These are phyloP conservation scores for Thuidium tamariscinum DNA, from an alignment of 225 moss, liverwort and hornwort species.

Conservation along the genomic window DNA sequence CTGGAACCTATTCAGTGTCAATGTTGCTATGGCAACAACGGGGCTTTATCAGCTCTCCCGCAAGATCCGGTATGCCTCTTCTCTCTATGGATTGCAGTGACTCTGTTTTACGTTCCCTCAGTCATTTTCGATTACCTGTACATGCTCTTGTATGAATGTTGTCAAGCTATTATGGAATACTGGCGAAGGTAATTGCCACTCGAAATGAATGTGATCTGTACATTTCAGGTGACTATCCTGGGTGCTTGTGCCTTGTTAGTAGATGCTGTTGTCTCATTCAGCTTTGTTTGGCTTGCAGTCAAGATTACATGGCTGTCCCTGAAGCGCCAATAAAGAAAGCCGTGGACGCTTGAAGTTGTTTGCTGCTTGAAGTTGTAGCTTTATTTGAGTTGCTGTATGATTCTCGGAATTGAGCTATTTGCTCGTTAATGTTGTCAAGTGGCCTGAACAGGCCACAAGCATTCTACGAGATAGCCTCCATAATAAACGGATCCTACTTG, in stretches of 20 bases:
- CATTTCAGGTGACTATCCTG: background rate
- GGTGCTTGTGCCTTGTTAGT: background rate
- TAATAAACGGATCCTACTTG: slow-evolving; percentile 15
- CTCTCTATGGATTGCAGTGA: background rate
- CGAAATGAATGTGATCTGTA: background rate
- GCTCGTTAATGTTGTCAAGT: background rate
- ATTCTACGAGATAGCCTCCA: background rate
- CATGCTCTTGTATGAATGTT: background rate
- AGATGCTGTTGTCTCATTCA: background rate
- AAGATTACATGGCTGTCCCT: slow-evolving; percentile 48
- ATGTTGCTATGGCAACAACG: slow-evolving; percentile 73
- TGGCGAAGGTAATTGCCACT: background rate
- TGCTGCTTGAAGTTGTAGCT: background rate
- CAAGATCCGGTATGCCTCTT: slow-evolving; percentile 46
- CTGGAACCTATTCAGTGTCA: slow-evolving; percentile 93
- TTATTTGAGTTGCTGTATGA: slow-evolving; percentile 4
- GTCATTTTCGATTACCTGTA: background rate
- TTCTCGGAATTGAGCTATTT: background rate
- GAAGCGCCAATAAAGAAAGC: slow-evolving; percentile 33
- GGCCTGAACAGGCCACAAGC: background rate
- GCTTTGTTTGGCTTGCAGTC: slow-evolving; percentile 26
- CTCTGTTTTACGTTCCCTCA: background rate
- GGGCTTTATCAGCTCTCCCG: slow-evolving; percentile 85
- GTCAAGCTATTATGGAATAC: background rate
- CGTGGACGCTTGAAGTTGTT: slow-evolving; percentile 12